Evolutionary conservation across 495 filamentous ascomycete species (phyloP), one percentile per base, ranked within the genome.

Genomic region (Talaromyces wortmannii): DNA sequence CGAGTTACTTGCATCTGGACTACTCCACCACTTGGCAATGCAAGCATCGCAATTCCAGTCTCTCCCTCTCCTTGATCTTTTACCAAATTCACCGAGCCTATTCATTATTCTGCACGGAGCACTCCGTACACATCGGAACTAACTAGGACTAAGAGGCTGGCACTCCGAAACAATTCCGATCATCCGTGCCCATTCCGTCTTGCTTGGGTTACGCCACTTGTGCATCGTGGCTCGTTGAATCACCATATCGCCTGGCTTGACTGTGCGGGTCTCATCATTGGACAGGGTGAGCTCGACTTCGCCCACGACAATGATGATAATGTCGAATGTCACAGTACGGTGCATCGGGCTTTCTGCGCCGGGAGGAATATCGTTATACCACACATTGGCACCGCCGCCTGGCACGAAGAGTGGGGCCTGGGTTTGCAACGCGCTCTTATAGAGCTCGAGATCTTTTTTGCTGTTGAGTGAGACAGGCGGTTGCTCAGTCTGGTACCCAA

Each of bases 381-480:
- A 55, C 5, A 55, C 53, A 55, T 55, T 55, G 45, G 45, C 53
- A 50, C 53, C 53, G 45, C 53, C 53, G 4, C 53, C 53, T 2
- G 45, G 17, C 15, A 17, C 17, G 43, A 55, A 46, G 18, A 55
- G 43, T 23, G 48, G 53, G 7, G 45, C 13, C 2, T 49, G 45
- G 6, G 53, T 31, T 15, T 55, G 53, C 7, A 52, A 13, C 23
- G 43, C 53, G 15, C 18, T 45, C 30, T 23, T 31, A 23, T 55
- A 55, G 36, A 29, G 2, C 16, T 52, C 33, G 7, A 55, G 53
- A 45, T 55, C 53, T 15, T 46, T 48, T 46, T 52, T 44, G 43
- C 51, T 31, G 42, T 45, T 55, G 53, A 55, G 53, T 31, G 29
- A 11, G 8, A 55, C 45, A 31, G 53, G 53, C 29, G 53, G 36